Evolutionary conservation across 371 early-diverging fungal genomes (phyloP).

Genomic region (Enteropsectra breve): DNA sequence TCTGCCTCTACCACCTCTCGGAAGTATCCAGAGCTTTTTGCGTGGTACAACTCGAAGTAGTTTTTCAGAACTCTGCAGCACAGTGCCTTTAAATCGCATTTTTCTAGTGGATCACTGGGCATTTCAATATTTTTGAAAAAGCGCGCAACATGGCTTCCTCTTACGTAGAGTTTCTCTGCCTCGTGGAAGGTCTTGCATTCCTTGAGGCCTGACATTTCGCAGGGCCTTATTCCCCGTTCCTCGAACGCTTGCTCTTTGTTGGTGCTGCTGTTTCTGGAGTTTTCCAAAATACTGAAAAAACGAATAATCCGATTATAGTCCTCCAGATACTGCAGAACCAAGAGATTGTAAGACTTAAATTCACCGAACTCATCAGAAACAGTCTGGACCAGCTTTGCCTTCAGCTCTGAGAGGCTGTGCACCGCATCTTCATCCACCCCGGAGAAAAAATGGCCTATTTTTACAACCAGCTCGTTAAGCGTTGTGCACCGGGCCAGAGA

Average conservation of each 20-base stretch:
- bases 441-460: conserved; percentile 42
- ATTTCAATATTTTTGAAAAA: conserved; percentile 42
- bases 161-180: conserved; percentile 53
- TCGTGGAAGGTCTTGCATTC: conserved; percentile 48
- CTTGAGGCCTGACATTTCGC: background rate
- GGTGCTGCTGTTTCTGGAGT: too few species aligned
- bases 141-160: conserved; percentile 51
- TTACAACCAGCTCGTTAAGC: conserved; percentile 52
- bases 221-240: too few species aligned
- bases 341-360: conserved; percentile 4
- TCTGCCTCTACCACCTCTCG: conserved; percentile 48
- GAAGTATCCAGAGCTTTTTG: conserved; percentile 23
- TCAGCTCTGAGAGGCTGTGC: conserved; percentile 17
- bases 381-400: conserved; percentile 30
- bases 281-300: conserved; percentile 54
- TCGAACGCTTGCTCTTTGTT: background rate
- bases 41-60: conserved; percentile 1
- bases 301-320: conserved; percentile 51
- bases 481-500: conserved; percentile 40
- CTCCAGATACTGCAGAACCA: conserved; percentile 45
- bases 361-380: conserved; percentile 39
- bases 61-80: conserved; percentile 19
- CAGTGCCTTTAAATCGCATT: conserved; percentile 36
- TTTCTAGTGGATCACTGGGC: background rate
- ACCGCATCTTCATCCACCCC: conserved; percentile 30